Percentiles rank a stretch among this genome's conserved stretches.
phyloP scores from a whole-genome alignment of 768 basidiomycete genomes.

The Macrocybe gigantea region DNA sequence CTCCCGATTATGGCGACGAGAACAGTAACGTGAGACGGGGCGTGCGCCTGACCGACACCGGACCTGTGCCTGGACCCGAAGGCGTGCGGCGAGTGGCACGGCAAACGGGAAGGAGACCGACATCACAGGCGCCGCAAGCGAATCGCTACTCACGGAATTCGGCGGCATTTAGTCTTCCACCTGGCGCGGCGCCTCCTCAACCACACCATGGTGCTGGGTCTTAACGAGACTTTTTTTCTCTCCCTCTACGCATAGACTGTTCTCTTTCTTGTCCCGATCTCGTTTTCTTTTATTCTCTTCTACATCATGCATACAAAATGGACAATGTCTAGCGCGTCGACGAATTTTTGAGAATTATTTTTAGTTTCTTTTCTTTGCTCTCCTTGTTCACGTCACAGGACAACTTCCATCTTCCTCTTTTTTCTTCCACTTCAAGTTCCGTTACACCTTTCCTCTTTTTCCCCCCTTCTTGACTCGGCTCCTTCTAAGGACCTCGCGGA shows the following conservation, averaged over 20 bases:
- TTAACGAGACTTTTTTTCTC: neutral
- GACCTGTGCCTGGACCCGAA: conserved; percentile 74
- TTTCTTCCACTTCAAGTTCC: too few species aligned
- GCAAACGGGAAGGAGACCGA: conserved; percentile 48
- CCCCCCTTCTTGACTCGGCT: too few species aligned
- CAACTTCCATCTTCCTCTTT: too few species aligned
- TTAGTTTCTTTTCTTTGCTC: too few species aligned
- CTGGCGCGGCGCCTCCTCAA: conserved; percentile 70
- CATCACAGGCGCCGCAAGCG: conserved; percentile 53
- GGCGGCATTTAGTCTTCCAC: conserved; percentile 50
- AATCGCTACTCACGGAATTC: conserved; percentile 70
- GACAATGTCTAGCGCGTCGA: too few species aligned
- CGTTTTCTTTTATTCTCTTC: neutral
- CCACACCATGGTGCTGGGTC: conserved; percentile 18
- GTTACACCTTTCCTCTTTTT: too few species aligned
- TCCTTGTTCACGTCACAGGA: too few species aligned
- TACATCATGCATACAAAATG: too few species aligned
- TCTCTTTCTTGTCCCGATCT: neutral
- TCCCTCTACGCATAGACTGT: neutral
- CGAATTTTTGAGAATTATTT: too few species aligned
- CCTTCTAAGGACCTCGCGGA: too few species aligned
- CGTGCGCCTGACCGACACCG: conserved; percentile 74
- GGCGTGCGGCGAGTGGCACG: conserved; percentile 78
- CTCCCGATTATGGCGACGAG: conserved; percentile 26
- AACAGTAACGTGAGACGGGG: conserved; percentile 39